Conservation (phyloP, 345 rosid species). For the Iberis pinnata region DNA sequence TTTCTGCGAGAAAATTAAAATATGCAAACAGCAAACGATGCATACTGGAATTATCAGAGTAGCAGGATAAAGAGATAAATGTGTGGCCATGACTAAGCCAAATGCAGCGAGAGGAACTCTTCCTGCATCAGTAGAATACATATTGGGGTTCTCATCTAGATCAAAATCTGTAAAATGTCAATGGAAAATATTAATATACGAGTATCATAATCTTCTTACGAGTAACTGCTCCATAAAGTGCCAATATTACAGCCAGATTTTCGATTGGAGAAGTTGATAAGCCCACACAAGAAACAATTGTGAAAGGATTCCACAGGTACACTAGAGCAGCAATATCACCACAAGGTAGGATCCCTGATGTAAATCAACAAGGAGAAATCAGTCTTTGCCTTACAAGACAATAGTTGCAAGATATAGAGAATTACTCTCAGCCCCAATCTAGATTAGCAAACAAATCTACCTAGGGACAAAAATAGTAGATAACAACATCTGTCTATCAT, state of each 20-base stretch:
- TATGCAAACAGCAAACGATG: neutral
- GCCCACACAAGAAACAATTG: slow-evolving; percentile 73
- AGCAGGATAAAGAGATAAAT: slow-evolving; percentile 80
- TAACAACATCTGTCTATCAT: neutral
- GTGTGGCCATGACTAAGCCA: slow-evolving; percentile 88
- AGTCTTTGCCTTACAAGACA: slow-evolving; percentile 22
- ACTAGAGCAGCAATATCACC: slow-evolving; percentile 85
- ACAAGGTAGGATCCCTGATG: slow-evolving; percentile 46
- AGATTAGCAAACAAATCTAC: slow-evolving; percentile 4
- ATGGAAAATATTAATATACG: neutral
- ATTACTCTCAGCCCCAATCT: slow-evolving; percentile 3
- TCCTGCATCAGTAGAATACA: slow-evolving; percentile 41
- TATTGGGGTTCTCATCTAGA: neutral
- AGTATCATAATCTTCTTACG: slow-evolving; percentile 42
- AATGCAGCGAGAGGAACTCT: slow-evolving; percentile 77
- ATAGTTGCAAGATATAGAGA: neutral
- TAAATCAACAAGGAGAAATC: slow-evolving; percentile 8
- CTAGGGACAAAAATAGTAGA: neutral
- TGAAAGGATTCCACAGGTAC: slow-evolving; percentile 90
- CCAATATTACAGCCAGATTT: slow-evolving; percentile 54
- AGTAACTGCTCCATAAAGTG: slow-evolving; percentile 70
- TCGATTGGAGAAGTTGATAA: slow-evolving; percentile 83
- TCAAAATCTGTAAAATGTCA: neutral
- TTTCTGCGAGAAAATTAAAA: slow-evolving; percentile 3
- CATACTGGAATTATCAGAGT: slow-evolving; percentile 73